Evolutionary conservation across 1,284 basidiomycete species (phyloP).

Genomic region (Stygiomarasmius scandens): DNA sequence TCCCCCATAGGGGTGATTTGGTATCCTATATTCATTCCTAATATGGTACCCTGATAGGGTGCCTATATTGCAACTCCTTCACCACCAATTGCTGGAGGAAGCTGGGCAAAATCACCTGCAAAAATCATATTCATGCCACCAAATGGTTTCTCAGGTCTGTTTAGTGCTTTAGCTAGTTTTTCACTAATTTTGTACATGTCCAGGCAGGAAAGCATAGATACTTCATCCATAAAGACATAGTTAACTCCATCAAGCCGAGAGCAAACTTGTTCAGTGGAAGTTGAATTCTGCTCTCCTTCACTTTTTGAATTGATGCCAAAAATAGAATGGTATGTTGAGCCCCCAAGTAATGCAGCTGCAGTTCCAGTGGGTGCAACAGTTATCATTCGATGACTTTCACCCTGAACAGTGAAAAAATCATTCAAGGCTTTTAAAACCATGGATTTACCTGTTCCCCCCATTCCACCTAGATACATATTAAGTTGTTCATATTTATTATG

Average conservation of each 20-base stretch:
- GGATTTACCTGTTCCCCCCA: too few species aligned
- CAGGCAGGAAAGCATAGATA: slow-evolving; percentile 29
- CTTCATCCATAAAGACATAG: too few species aligned
- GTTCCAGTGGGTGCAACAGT: slow-evolving; percentile 37
- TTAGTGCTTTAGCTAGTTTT: slow-evolving; percentile 11
- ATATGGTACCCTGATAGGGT: too few species aligned
- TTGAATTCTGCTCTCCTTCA: not conserved
- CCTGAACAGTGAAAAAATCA: slow-evolving; percentile 26
- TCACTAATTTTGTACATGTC: slow-evolving; percentile 22
- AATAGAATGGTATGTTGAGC: slow-evolving; percentile 31
- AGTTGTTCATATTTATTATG: too few species aligned
- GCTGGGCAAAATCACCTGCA: too few species aligned
- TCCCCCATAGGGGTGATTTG: too few species aligned
- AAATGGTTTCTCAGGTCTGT: slow-evolving; percentile 16
- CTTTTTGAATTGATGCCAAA: slow-evolving; percentile 21
- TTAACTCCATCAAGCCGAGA: slow-evolving; percentile 20
- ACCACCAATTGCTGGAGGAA: too few species aligned
- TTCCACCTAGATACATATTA: too few species aligned
- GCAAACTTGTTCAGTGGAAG: not conserved
- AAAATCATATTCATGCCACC: too few species aligned
- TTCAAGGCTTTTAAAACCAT: too few species aligned
- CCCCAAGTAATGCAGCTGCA: slow-evolving; percentile 29
- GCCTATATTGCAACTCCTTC: too few species aligned
- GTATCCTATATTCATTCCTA: too few species aligned
- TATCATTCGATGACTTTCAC: slow-evolving; percentile 28